Evolutionary conservation across 176 grass and related monocot genomes (phyloP).

Genomic region (Leersia perrieri): DNA sequence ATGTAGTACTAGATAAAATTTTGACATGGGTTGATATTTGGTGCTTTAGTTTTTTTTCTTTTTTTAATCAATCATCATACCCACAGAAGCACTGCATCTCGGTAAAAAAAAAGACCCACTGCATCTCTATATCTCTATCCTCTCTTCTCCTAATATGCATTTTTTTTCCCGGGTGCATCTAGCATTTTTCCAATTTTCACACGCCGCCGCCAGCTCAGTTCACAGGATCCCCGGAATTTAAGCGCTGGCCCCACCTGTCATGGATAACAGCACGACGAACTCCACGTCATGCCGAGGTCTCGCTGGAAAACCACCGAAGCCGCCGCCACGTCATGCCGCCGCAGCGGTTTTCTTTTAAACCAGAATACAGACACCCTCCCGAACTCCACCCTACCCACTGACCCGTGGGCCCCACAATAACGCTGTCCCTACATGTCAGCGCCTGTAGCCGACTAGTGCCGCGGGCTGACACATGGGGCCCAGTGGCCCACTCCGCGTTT

Average conservation of each 20-base stretch:
- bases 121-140: no score
- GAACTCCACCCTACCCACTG: rapidly evolving
- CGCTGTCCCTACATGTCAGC: not conserved
- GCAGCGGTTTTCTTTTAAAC: slow-evolving; percentile 12
- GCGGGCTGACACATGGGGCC: not conserved
- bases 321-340: slow-evolving; percentile 13
- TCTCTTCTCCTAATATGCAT: no score
- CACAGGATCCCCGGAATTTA: no score
- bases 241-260: not conserved
- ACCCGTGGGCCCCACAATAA: not conserved
- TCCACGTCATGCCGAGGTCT: not conserved
- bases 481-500: not conserved
- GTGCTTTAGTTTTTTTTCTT: no score
- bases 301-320: not conserved
- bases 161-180: no score
- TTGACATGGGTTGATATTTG: no score
- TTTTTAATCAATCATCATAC: no score
- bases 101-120: no score
- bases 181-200: not conserved
- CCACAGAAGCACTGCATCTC: no score
- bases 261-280: not conserved
- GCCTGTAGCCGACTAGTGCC: rapidly evolving
- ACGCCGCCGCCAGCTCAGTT: no score
- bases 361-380: not conserved
- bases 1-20: no score